Evolutionary conservation across 1,284 basidiomycete species (phyloP), one percentile per base, ranked within the genome.

Genomic region (Boletus smithii): DNA sequence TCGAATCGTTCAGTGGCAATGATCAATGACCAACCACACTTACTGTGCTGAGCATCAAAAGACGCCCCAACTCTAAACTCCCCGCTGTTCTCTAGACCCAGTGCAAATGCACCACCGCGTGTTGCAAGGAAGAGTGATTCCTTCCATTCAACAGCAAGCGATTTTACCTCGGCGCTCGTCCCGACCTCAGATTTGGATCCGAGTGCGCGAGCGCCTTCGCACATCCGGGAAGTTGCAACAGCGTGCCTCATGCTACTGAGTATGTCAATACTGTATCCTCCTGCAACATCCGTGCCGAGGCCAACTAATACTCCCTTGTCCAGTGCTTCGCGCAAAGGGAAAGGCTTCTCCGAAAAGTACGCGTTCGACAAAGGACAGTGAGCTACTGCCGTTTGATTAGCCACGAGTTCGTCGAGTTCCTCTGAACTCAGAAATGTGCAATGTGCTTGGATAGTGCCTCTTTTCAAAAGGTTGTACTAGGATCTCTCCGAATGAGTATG

Each of bases 281-380:
- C 91, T 1, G 88, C 88, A 38, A 92, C 72, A 57, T 93, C 91
- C n/a, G 82, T 83, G 1, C 91, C 91, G 1, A 93, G 74, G 0
- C 90, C 90, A 14, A 93, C 79, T 33, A 74, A 77, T 22, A 90
- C 79, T 0, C 75, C 76, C 17, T 65, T 67, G 32, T 76, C 66
- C 17, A 92, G 69, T 1, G 88, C 87, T 63, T 91, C 87, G 24
- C 86, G 80, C 11, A 92, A 70, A 3, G 76, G 79, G 59, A 93
- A 87, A 0, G 83, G 80, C 47, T 77, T 73, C 8, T 83, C 77
- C 0, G 88, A 91, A 66, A 93, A 91, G 67, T 93, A 94, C 1
- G 79, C 76, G 59, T 93, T 93, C 0, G 88, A 91, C 10, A 93
- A 73, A 0, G 90, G 91, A 62, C 91, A 94, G 56, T 91, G 88